phyloP scores from a whole-genome alignment of 2,329 filamentous ascomycete species.

The Emergomyces pasteurianus region DNA sequence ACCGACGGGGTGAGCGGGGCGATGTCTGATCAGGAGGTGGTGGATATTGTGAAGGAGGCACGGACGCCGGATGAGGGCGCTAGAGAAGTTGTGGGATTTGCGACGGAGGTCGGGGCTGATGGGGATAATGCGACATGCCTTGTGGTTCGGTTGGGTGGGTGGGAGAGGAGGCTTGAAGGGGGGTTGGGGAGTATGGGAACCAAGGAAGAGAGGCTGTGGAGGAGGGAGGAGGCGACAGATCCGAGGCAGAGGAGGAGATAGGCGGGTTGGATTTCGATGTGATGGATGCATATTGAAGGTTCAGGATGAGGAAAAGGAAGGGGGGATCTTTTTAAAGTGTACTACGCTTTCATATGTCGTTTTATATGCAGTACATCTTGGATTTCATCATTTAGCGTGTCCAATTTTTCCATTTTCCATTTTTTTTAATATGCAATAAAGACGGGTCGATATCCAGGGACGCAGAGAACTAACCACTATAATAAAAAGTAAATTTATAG shows the following conservation, averaged over 20 bases:
- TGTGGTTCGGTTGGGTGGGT: constrained; percentile 51
- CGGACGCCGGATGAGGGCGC: constrained; percentile 80
- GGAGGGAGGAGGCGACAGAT: constrained; percentile 67
- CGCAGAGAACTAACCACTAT: not conserved
- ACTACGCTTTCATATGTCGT: not conserved
- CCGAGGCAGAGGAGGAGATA: constrained; percentile 56
- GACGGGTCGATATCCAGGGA: not conserved
- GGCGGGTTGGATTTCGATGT: constrained; percentile 7
- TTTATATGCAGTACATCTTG: not conserved
- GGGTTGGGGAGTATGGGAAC: constrained; percentile 82
- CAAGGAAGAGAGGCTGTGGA: constrained; percentile 79
- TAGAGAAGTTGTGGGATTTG: constrained; percentile 67
- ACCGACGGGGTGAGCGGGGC: constrained; percentile 82
- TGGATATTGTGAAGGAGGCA: constrained; percentile 90
- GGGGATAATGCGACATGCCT: constrained; percentile 54
- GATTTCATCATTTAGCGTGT: not conserved
- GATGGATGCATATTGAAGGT: not conserved
- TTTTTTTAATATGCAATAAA: not conserved
- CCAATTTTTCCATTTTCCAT: not conserved
- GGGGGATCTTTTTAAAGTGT: not conserved
- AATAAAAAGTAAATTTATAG: not conserved
- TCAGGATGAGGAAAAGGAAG: no score
- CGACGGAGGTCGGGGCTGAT: constrained; percentile 64
- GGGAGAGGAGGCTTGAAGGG: constrained; percentile 58
- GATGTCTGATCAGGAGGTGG: constrained; percentile 84